Base-by-base conservation (phyloP, 345 rosid species). In the Fremontodendron californicum region DNA sequence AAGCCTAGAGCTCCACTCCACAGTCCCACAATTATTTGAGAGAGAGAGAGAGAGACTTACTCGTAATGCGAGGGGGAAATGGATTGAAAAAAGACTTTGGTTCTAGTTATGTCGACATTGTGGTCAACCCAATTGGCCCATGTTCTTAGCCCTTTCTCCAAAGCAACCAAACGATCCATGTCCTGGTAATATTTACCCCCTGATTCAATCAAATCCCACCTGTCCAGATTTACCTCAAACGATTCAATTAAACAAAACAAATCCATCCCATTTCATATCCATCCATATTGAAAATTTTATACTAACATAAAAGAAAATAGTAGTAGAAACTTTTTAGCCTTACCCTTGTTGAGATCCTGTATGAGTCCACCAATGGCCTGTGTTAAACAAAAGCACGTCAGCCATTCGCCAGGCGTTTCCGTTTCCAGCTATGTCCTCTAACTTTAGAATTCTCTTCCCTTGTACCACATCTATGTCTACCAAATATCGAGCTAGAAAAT, bases 281-380 rank as follows among this genome's bases (percentile, higher is more conserved):
- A 6, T 11, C 8, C n/a, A n/a, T n/a, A 23, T 73, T 39, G 57
- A 33, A 62, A 71, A 75, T 76, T 49, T 64, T n/a, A 79, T 80
- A 78, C 65, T 72, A 76, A 77, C 57, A 77, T 71, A 33, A 79
- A 79, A 52, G 65, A 65, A 79, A 79, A 73, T 48, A 5, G 4
- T 19, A 11, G 15, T 45, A 35, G 6, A 51, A 7, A 33, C 10
- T 6, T 25, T 13, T 19, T 29, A 29, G 16, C 35, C 83, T 33
- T 27, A 93, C 98, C 92, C 97, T 84, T 91, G 95, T 73, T 85
- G 87, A 78, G 91, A 81, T 2, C 96, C 95, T 51, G 79, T 66
- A 77, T 96, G 98, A 67, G 69, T 89, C 99, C 99, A 96, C 98
- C 99, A 96, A 55, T 96, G 99, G 12, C 99, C 99, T 0, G 98